Conservation (phyloP, 129 eudicot genomes). For the Tagetes patula region DNA sequence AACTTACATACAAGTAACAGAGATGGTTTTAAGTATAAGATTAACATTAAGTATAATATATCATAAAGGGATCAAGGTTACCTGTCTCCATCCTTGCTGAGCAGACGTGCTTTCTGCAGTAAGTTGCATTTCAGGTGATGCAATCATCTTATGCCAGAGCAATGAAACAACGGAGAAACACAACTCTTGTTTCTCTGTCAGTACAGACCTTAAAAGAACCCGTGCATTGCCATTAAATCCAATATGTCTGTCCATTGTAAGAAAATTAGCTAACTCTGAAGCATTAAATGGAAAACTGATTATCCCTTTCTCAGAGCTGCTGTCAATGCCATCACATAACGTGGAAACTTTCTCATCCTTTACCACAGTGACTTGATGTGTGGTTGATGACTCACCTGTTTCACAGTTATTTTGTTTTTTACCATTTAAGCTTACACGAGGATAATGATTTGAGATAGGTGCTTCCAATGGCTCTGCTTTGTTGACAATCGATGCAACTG, state of each 20-base stretch:
- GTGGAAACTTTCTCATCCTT: background rate
- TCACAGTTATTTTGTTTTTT: constrained; percentile 43
- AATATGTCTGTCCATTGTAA: constrained; percentile 88
- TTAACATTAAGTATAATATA: background rate
- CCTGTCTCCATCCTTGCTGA: constrained; percentile 99
- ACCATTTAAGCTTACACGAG: constrained; percentile 42
- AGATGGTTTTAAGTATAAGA: background rate
- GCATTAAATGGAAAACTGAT: constrained; percentile 77
- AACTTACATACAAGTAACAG: background rate
- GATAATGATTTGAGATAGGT: constrained; percentile 45
- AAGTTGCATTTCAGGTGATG: constrained; percentile 87
- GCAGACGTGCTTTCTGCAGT: constrained; percentile 98
- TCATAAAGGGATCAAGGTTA: constrained; percentile 17
- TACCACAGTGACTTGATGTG: background rate
- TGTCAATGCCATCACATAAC: constrained; percentile 32
- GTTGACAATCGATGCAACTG: constrained; percentile 90
- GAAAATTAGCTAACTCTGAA: constrained; percentile 87
- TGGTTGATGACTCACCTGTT: constrained; percentile 36
- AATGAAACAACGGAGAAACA: constrained; percentile 96
- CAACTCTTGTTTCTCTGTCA: constrained; percentile 81
- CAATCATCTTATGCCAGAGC: constrained; percentile 95
- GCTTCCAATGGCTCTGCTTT: constrained; percentile 94
- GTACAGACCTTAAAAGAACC: constrained; percentile 58
- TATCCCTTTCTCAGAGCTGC: constrained; percentile 49
- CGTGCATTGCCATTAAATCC: constrained; percentile 88